A percentile compares a stretch with the other conserved stretches of the same genome.
Conservation (phyloP, 139 green algal genomes). For the Zygnema circumcarinatum region DNA sequence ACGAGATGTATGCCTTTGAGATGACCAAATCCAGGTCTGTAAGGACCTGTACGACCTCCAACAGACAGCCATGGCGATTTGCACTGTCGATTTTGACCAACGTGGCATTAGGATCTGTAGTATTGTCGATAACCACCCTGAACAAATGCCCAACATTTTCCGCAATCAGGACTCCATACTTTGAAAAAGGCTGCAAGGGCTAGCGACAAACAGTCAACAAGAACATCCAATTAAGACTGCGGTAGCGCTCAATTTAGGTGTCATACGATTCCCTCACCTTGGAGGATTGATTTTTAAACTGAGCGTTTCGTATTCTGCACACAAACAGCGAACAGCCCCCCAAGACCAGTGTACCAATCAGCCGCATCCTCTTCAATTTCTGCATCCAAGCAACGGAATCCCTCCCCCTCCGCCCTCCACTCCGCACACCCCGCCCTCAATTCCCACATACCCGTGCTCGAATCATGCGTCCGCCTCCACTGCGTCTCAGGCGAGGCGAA, state of each 20-base stretch:
- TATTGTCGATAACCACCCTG: constrained; percentile 54
- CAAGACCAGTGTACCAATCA: neutral
- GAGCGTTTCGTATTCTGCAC: constrained; percentile 29
- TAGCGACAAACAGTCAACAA: neutral
- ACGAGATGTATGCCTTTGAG: constrained; percentile 80
- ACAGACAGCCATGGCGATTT: constrained; percentile 92
- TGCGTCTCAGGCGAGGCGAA: neutral
- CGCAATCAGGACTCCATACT: neutral
- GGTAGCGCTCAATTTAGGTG: neutral
- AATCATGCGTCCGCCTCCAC: neutral
- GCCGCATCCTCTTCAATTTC: neutral
- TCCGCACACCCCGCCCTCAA: too few species aligned
- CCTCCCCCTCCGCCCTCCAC: neutral
- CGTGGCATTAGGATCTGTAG: constrained; percentile 33
- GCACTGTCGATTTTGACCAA: constrained; percentile 80
- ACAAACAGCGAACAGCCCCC: neutral
- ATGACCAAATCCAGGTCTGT: constrained; percentile 91
- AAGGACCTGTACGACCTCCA: constrained; percentile 95
- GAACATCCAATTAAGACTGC: neutral
- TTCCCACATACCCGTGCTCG: neutral
- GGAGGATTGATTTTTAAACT: constrained; percentile 42
- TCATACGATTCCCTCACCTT: constrained; percentile 16
- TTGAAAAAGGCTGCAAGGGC: neutral
- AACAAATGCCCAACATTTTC: neutral
- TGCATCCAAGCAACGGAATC: neutral